phyloP scores from a whole-genome alignment of 2,329 filamentous ascomycete species.

The Septoria linicola region DNA sequence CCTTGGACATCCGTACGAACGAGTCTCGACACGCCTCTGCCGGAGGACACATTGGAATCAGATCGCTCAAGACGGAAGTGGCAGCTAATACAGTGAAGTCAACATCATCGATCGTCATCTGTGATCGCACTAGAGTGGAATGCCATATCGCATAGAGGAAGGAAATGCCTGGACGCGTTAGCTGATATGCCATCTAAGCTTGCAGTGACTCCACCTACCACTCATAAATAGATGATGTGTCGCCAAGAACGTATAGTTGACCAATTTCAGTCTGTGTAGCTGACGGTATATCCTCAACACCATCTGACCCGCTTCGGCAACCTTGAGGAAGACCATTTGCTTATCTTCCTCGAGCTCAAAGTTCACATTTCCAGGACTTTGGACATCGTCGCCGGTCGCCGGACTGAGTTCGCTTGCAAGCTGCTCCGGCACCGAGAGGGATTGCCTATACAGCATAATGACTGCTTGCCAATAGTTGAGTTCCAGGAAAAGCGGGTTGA shows the following conservation, averaged over 20 bases:
- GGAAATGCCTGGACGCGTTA: constrained; percentile 62
- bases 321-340: constrained; percentile 88
- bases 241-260: constrained; percentile 94
- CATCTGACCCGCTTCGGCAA: constrained; percentile 91
- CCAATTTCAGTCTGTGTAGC: constrained; percentile 79
- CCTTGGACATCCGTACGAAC: constrained; percentile 91
- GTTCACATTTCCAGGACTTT: constrained; percentile 54
- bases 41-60: constrained; percentile 92
- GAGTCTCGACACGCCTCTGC: constrained; percentile 93
- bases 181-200: too few relatives aligned
- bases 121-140: constrained; percentile 80
- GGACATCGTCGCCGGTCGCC: constrained; percentile 55
- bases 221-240: constrained; percentile 98
- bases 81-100: constrained; percentile 93
- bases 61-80: constrained; percentile 85
- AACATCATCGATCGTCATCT: constrained; percentile 90
- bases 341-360: constrained; percentile 74
- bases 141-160: constrained; percentile 98
- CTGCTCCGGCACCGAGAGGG: constrained; percentile 72
- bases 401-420: constrained; percentile 73
- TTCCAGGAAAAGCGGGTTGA: constrained; percentile 85
- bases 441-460: constrained; percentile 92
- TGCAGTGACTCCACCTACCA: constrained; percentile 62
- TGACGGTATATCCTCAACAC: constrained; percentile 88
- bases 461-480: constrained; percentile 98